phyloP scores from a whole-genome alignment of 768 basidiomycete genomes.

The Podaxis sp. region DNA sequence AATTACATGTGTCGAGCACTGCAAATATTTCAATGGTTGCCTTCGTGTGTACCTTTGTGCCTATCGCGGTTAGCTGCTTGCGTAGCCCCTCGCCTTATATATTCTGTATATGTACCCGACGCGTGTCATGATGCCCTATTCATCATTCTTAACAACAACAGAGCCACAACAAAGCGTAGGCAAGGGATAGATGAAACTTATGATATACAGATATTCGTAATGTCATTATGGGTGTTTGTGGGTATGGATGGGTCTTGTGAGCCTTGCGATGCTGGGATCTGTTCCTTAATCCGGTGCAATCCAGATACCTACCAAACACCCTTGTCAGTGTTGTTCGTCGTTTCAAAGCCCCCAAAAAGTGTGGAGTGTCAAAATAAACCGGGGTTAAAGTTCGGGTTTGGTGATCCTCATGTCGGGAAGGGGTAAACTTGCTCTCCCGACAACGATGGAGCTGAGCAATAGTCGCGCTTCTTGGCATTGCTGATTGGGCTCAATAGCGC shows the following conservation, averaged over 20 bases:
- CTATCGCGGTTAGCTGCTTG: neutral
- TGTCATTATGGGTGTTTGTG: constrained; percentile 7
- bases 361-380: neutral
- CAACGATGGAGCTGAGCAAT: constrained; percentile 1
- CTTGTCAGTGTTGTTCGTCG: neutral
- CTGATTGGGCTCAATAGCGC: neutral
- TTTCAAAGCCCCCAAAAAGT: neutral
- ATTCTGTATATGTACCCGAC: neutral
- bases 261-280: neutral
- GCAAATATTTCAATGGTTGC: neutral
- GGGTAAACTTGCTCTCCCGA: neutral
- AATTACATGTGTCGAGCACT: neutral
- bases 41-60: neutral
- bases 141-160: constrained; percentile 14
- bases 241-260: constrained; percentile 7
- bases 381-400: neutral
- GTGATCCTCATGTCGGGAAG: neutral
- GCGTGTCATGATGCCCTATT: neutral
- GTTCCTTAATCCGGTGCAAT: constrained; percentile 11
- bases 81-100: neutral
- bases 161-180: neutral
- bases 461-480: neutral
- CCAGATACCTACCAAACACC: neutral
- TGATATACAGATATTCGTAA: neutral
- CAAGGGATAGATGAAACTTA: neutral